Evolutionary conservation across 345 rosid species (phyloP).

Genomic region (Psidium friedrichsthalianum): DNA sequence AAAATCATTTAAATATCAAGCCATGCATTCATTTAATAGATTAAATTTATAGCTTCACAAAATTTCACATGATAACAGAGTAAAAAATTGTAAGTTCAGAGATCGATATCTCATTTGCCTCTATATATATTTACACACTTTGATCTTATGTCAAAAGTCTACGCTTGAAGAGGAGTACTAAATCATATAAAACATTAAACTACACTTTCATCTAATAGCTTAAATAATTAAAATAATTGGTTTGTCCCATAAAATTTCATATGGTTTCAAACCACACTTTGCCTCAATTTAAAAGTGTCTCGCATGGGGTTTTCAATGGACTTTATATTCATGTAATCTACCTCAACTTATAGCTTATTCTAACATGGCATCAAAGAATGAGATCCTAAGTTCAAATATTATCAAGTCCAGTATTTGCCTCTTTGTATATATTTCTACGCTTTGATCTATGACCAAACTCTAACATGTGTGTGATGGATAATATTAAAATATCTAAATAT

Average conservation of each 20-base stretch:
- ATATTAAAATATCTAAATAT: neutral
- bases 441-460: neutral
- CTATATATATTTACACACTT: neutral
- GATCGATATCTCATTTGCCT: neutral
- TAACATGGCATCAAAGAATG: neutral
- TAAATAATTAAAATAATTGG: neutral
- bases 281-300: neutral
- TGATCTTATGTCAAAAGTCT: neutral
- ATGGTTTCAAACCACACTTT: neutral
- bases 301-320: neutral
- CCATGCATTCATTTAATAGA: neutral
- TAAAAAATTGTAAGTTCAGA: neutral
- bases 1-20: neutral
- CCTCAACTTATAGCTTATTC: fast-evolving
- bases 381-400: neutral
- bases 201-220: neutral
- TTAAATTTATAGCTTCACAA: too few relatives aligned
- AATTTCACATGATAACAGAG: neutral
- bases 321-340: neutral
- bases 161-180: neutral
- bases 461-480: neutral
- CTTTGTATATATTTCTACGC: neutral
- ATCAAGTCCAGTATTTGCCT: neutral
- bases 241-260: neutral
- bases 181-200: neutral